phyloP scores from a whole-genome alignment of 176 grass and related monocot genomes.

The Coix lacrymajobi region DNA sequence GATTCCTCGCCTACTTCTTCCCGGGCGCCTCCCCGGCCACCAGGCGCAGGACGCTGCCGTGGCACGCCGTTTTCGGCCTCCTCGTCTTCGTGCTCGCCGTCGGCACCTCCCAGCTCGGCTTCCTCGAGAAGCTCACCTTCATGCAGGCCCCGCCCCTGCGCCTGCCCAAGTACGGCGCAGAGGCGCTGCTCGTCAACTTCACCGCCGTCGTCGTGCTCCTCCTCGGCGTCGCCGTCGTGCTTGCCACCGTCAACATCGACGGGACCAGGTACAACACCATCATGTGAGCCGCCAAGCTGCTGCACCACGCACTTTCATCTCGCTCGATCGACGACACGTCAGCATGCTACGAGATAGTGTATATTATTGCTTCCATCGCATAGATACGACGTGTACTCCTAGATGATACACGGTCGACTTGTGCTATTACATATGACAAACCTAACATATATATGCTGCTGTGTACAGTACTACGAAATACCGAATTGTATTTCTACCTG shows the following conservation, averaged over 20 bases:
- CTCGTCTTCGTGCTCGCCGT: constrained; percentile 61
- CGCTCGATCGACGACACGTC: neutral
- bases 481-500: neutral
- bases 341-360: too few relatives aligned
- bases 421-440: too few relatives aligned
- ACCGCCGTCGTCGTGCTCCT: constrained; percentile 61
- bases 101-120: constrained; percentile 50
- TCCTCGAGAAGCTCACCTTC: constrained; percentile 93
- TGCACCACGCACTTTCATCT: too few relatives aligned
- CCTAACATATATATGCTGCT: neutral
- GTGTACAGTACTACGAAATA: neutral
- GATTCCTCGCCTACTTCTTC: constrained; percentile 71
- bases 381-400: too few relatives aligned
- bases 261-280: constrained; percentile 17
- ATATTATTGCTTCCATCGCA: too few relatives aligned
- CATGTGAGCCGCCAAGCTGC: neutral
- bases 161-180: constrained; percentile 37
- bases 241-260: constrained; percentile 48
- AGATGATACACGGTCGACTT: neutral
- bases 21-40: constrained; percentile 28
- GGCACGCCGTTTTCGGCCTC: constrained; percentile 61
- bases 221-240: constrained; percentile 53
- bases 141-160: neutral
- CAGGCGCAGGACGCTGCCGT: constrained; percentile 34
- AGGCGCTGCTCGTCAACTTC: constrained; percentile 75